phyloP scores from a whole-genome alignment of 495 filamentous ascomycete genomes.

The Podospora anserina region DNA sequence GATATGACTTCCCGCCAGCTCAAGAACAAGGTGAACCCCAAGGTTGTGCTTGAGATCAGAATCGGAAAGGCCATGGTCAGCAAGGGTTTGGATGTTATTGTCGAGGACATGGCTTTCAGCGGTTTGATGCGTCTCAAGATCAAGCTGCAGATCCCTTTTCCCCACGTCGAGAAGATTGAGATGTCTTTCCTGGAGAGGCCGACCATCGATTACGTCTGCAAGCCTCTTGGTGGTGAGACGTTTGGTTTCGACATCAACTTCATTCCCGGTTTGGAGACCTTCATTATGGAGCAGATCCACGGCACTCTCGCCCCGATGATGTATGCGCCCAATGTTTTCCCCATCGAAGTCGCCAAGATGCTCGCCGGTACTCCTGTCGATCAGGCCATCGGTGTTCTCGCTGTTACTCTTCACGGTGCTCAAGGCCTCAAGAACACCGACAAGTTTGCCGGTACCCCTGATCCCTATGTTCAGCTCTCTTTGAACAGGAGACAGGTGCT shows the following conservation, averaged over 20 bases:
- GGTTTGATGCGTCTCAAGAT: slow-evolving; percentile 95
- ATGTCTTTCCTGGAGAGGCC: slow-evolving; percentile 75
- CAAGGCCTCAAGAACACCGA: slow-evolving; percentile 92
- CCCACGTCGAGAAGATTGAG: slow-evolving; percentile 88
- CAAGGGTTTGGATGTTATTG: slow-evolving; percentile 95
- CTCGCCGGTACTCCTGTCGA: slow-evolving; percentile 92
- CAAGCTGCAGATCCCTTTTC: slow-evolving; percentile 93
- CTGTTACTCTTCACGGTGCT: slow-evolving; percentile 85
- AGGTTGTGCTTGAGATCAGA: slow-evolving; percentile 88
- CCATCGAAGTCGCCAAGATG: slow-evolving; percentile 98
- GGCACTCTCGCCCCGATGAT: slow-evolving; percentile 90
- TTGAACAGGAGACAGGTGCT: slow-evolving; percentile 77
- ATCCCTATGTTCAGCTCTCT: slow-evolving; percentile 87
- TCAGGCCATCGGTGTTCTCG: slow-evolving; percentile 90
- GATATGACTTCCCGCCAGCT: slow-evolving; percentile 88
- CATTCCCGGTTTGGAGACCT: slow-evolving; percentile 86
- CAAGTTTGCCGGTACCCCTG: slow-evolving; percentile 86
- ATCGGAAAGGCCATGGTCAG: slow-evolving; percentile 92
- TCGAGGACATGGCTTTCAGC: slow-evolving; percentile 93
- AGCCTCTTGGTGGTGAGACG: slow-evolving; percentile 90
- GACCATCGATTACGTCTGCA: slow-evolving; percentile 92
- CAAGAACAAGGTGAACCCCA: slow-evolving; percentile 94
- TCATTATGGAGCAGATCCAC: slow-evolving; percentile 96
- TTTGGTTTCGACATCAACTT: slow-evolving; percentile 99
- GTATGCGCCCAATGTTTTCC: slow-evolving; percentile 96